Conservation (phyloP, 1,284 basidiomycete genomes). For the Trametes hirsuta region DNA sequence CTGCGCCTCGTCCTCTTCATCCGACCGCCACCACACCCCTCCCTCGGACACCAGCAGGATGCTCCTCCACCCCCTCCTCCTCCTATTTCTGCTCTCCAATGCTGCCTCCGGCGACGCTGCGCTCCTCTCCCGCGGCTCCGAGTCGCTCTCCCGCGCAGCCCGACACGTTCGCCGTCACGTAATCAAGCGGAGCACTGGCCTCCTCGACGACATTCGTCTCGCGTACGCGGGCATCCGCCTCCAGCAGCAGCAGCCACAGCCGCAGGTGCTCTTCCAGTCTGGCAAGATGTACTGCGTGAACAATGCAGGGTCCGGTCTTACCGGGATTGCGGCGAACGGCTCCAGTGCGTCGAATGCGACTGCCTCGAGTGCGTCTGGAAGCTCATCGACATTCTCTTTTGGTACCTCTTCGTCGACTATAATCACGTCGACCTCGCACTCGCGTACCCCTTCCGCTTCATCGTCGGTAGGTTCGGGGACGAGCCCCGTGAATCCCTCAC, state of each 20-base stretch:
- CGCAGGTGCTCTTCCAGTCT: constrained; percentile 11
- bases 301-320: constrained; percentile 21
- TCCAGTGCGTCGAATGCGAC: constrained; percentile 20
- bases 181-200: constrained; percentile 49
- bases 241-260: constrained; percentile 10
- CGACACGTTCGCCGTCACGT: constrained; percentile 42
- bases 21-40: constrained; percentile 11
- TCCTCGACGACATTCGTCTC: constrained; percentile 67
- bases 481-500: constrained; percentile 8
- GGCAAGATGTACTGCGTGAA: constrained; percentile 32
- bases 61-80: constrained; percentile 28
- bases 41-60: constrained; percentile 20
- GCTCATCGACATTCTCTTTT: constrained; percentile 13
- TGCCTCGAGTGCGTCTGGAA: constrained; percentile 2
- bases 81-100: constrained; percentile 40
- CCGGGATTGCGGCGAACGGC: constrained; percentile 7
- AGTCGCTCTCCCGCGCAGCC: constrained; percentile 28
- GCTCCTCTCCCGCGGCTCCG: constrained; percentile 42
- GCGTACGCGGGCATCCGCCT: constrained; percentile 51
- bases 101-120: constrained; percentile 39
- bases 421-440: not conserved
- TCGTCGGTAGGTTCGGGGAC: constrained; percentile 1
- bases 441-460: not conserved
- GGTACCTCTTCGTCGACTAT: not conserved
- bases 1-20: constrained; percentile 21